A percentile compares a stretch with the other conserved stretches of the same genome.
Conservation (phyloP, 2,329 filamentous ascomycete genomes). For the Sporothrix brunneoviolacea region DNA sequence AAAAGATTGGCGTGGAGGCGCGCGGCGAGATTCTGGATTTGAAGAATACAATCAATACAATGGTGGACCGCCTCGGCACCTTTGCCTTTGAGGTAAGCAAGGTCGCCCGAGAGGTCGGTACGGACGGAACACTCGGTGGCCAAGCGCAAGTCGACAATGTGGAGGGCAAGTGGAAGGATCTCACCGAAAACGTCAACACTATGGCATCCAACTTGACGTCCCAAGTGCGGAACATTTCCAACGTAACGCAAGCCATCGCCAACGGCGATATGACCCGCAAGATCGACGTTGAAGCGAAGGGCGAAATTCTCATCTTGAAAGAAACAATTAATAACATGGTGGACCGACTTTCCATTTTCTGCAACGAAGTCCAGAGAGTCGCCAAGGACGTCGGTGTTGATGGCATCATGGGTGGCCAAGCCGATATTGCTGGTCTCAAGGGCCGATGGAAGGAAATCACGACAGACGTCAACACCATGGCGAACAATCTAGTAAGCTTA, state of each 20-base stretch:
- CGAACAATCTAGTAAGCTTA: conserved; percentile 50
- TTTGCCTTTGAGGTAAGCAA: conserved; percentile 97
- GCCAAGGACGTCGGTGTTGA: conserved; percentile 96
- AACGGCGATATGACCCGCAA: conserved; percentile 94
- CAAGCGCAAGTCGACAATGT: conserved; percentile 93
- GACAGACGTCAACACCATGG: conserved; percentile 92
- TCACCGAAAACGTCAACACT: conserved; percentile 84
- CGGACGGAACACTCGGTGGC: conserved; percentile 87
- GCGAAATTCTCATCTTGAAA: conserved; percentile 88
- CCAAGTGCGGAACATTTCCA: conserved; percentile 84
- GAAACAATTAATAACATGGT: conserved; percentile 99
- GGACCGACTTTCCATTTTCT: conserved; percentile 88
- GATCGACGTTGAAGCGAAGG: conserved; percentile 90
- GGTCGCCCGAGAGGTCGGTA: conserved; percentile 91
- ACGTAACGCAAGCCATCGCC: conserved; percentile 89
- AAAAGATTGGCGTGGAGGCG: conserved; percentile 92
- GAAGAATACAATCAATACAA: conserved; percentile 97
- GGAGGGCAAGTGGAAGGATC: conserved; percentile 95
- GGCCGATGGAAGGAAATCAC: conserved; percentile 98
- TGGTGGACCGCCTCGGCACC: conserved; percentile 94
- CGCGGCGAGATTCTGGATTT: conserved; percentile 90
- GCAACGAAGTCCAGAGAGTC: conserved; percentile 89
- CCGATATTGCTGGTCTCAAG: conserved; percentile 85
- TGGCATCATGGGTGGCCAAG: conserved; percentile 96
- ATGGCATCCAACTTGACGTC: conserved; percentile 63